Evolutionary conservation across 352 stramenopile species (phyloP).

Genomic region (Pythium rhizo-oryzae): DNA sequence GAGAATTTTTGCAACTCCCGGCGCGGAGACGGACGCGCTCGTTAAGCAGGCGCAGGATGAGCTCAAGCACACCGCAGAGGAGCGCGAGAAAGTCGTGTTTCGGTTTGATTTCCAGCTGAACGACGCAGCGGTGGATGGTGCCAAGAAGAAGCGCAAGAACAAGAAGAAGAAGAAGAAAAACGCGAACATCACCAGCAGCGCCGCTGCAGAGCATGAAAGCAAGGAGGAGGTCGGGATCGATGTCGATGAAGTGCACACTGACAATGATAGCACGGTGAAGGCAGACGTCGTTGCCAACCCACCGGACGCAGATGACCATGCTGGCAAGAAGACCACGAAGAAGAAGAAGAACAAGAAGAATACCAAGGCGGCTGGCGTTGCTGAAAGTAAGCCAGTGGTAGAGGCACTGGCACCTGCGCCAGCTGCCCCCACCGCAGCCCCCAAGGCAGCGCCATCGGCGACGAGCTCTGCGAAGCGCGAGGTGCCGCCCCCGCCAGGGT

Average conservation of each 20-base stretch:
- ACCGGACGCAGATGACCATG: not conserved
- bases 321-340: conserved; percentile 9
- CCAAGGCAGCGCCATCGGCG: not conserved
- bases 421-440: not conserved
- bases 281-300: not conserved
- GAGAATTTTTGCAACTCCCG: conserved; percentile 28
- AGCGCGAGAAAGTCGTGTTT: conserved; percentile 43
- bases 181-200: not conserved
- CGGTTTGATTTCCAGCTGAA: conserved; percentile 53
- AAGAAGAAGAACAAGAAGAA: conserved; percentile 11
- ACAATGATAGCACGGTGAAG: not conserved
- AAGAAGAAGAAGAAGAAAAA: conserved; percentile 20
- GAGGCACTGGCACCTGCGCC: too few relatives aligned
- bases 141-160: conserved; percentile 20
- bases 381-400: not conserved
- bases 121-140: conserved; percentile 8
- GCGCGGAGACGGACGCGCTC: conserved; percentile 16
- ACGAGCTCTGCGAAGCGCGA: not conserved
- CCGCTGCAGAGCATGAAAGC: not conserved
- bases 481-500: conserved; percentile 32
- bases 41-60: conserved; percentile 40
- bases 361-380: not conserved
- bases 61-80: conserved; percentile 24
- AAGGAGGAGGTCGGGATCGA: not conserved
- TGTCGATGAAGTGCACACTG: not conserved